Base-by-base conservation (phyloP, 164 flowering plant species). In the Magnolia sinica region DNA sequence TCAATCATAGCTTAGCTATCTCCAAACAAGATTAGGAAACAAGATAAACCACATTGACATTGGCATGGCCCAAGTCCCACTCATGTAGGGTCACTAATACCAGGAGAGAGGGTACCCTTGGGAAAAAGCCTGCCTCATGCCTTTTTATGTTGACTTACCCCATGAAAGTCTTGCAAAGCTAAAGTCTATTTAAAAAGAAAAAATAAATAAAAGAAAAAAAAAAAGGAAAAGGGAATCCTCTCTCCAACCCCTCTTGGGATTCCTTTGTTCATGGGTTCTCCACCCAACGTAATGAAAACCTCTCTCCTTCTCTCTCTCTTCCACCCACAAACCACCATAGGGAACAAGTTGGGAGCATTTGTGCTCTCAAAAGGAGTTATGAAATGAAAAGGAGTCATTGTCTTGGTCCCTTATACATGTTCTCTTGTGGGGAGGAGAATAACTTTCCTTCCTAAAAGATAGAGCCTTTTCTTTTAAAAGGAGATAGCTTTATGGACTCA, bases 81-180 rank as follows among this genome's bases (percentile, higher is more conserved):
- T 70, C 50, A 71, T 1, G 20, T 70, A 55, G 76, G 71, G 76
- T 74, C 66, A 72, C 68, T 64, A 61, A 59, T 68, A 67, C 66
- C 64, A 74, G 76, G 49, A 69, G 72, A 84, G 76, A 76, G 61
- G 61, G 61, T 81, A 73, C 80, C 80, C 79, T 45, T 24, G 61
- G 61, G 18, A 22, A 80, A 82, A 80, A 76, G 82, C 79, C 72
- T 66, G 73, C 73, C 67, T 68, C 74, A 72, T 63, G 45, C 31
- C 67, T 78, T 83, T 85, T 84, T 76, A 19, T 81, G 82, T 85
- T 85, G 87, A 85, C 85, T 81, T 82, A 75, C 81, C 77, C 77
- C 77, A 80, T 55, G 72, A 84, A 84, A 84, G 82, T 80, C n/a
- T 61, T 66, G 75, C 79, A 80, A 80, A 80, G 74, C 82, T 84